Evolutionary conservation across 257 asterid species (phyloP).

Genomic region (Anisodus tanguticus): DNA sequence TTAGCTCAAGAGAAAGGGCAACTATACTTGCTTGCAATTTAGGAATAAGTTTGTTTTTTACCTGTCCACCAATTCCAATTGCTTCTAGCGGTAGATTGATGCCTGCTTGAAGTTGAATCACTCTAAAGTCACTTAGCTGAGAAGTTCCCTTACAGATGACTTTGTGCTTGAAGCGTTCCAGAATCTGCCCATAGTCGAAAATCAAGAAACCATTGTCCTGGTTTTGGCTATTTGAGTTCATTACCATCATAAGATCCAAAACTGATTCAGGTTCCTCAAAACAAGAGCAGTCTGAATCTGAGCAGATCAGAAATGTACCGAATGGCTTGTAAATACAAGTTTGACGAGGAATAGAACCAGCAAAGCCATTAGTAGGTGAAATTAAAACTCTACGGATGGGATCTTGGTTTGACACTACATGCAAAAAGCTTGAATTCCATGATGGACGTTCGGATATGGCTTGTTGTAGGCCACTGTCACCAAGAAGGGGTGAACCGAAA

Average conservation of each 20-base stretch:
- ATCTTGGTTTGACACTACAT: slow-evolving; percentile 38
- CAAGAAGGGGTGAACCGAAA: slow-evolving; percentile 43
- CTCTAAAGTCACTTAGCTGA: not conserved
- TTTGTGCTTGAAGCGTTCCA: slow-evolving; percentile 28
- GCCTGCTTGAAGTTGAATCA: slow-evolving; percentile 40
- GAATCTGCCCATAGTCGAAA: slow-evolving; percentile 28
- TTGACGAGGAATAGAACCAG: slow-evolving; percentile 26
- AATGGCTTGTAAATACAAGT: slow-evolving; percentile 34
- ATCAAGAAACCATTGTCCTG: slow-evolving; percentile 7
- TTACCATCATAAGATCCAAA: slow-evolving; percentile 25
- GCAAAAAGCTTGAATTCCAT: slow-evolving; percentile 42
- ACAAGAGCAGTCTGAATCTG: slow-evolving; percentile 38
- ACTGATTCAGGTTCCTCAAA: slow-evolving; percentile 42
- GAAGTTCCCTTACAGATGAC: slow-evolving; percentile 32
- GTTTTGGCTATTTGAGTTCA: slow-evolving; percentile 27
- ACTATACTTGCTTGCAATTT: not conserved
- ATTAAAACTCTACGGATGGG: slow-evolving; percentile 32
- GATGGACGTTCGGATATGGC: slow-evolving; percentile 38
- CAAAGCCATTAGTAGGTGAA: not conserved
- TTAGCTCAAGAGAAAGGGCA: not conserved
- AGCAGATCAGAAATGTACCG: slow-evolving; percentile 36
- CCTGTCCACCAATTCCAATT: slow-evolving; percentile 37
- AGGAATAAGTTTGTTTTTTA: slow-evolving; percentile 20
- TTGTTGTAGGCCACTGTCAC: slow-evolving; percentile 38
- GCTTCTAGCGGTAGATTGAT: slow-evolving; percentile 35